These are phyloP conservation scores for Talaromyces liani DNA, from an alignment of 495 filamentous ascomycete genomes.

Conservation along the genomic window DNA sequence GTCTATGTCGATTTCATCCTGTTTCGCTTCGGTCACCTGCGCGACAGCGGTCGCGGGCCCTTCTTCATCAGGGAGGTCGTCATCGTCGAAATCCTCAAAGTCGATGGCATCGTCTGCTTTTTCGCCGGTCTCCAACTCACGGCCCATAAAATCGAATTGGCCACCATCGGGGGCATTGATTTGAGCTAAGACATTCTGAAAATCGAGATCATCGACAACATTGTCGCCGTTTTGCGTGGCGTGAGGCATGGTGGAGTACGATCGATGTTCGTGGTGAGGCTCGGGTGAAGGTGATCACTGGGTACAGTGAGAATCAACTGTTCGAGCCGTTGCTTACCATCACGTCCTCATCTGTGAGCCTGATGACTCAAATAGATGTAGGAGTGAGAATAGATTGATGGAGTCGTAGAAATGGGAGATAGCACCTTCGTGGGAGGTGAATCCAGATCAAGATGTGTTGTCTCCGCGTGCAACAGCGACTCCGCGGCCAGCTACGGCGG, in stretches of 20 bases:
- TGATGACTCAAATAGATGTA: background rate
- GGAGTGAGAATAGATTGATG: background rate
- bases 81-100: conserved; percentile 77
- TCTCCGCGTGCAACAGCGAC: background rate
- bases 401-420: background rate
- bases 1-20: conserved; percentile 26
- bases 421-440: background rate
- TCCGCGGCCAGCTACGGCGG: background rate
- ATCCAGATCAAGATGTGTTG: background rate
- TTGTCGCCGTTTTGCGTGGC: conserved; percentile 27
- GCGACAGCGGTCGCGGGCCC: conserved; percentile 11
- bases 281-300: background rate
- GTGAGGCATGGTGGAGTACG: conserved; percentile 37
- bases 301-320: background rate
- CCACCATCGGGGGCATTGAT: conserved; percentile 29
- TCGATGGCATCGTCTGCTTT: conserved; percentile 79
- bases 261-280: background rate
- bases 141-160: conserved; percentile 37
- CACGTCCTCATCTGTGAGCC: background rate
- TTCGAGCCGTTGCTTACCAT: background rate
- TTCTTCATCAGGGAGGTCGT: conserved; percentile 64
- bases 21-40: conserved; percentile 21
- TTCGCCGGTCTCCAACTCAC: conserved; percentile 54
- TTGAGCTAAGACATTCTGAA: conserved; percentile 44
- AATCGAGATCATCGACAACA: conserved; percentile 35